Base-by-base conservation (phyloP, 108 stramenopile genomes). In the Discostella stelligeroides region DNA sequence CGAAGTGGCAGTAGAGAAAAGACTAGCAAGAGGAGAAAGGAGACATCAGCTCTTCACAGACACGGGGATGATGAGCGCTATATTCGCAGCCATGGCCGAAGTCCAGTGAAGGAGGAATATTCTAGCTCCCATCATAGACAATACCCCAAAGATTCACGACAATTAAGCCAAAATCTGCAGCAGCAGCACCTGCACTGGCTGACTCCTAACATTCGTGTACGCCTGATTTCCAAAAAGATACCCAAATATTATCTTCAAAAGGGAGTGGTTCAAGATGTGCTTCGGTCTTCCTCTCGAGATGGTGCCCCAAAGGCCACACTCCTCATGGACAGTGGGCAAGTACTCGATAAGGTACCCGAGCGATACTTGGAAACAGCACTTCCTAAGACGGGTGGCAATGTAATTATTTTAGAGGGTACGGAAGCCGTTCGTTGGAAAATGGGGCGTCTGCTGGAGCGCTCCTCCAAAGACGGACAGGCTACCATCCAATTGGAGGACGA, bases 341-440 rank as follows among this genome's bases (percentile, higher is more conserved):
- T 87, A 23, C 67, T 89, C 30, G 88, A 89, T 41, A 79, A 80
- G 15, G 86, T 91, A 24, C 82, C 91, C 4, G 94, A 95, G 55
- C 81, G 91, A 38, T 85, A 95, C 47, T 70, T 95, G 14, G 91
- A 95, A 66, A 95, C 94, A 21, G 90, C 94, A 2, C 79, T 91
- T 12, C 94, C 94, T 1, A 89, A 84, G 65, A 81, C 66, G 15
- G 91, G 94, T 18, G 94, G 94, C 11, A 86, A 88, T 66, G 81
- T 79, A 40, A 79, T 91, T 18, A 75, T 95, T 38, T 77, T 95
- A 64, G 81, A 83, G 18, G 85, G 87, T 24, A 49, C 60, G 14
- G 53, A 80, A n/a, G 17, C 39, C 2, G 43, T n/a, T 13, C 58
- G 72, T 25, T 82, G 65, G 65, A 73, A 75, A 43, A 95, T 91